A percentile compares a stretch with the other conserved stretches of the same genome.
phyloP scores from a whole-genome alignment of 805 yeast genomes.

The Zygotorulaspora chibaensis region DNA sequence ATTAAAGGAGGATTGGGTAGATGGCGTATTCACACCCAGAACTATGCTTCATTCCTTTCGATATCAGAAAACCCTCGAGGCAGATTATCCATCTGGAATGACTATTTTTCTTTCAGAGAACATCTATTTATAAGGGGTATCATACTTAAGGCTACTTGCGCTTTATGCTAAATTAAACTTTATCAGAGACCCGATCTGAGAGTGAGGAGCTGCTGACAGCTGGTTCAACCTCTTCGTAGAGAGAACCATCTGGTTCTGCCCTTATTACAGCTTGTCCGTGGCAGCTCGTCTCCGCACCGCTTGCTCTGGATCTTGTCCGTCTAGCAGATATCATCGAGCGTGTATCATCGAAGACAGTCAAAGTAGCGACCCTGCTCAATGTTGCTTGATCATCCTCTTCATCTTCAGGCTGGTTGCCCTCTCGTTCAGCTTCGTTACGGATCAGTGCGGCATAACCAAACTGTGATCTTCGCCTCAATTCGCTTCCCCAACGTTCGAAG shows the following conservation, averaged over 20 bases:
- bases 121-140: background rate
- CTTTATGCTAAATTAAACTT: background rate
- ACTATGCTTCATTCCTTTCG: too few species aligned
- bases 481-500: conserved; percentile 55
- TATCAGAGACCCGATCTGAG: conserved; percentile 4
- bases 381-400: conserved; percentile 5
- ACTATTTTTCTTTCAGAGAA: too few species aligned
- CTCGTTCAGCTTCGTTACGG: conserved; percentile 35
- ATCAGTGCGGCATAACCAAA: conserved; percentile 55
- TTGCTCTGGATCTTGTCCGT: background rate
- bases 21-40: too few species aligned
- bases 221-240: conserved; percentile 5
- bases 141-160: background rate
- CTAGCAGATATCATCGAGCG: conserved; percentile 3
- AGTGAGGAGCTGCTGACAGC: background rate
- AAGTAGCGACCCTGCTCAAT: conserved; percentile 9
- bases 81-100: too few species aligned
- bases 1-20: too few species aligned
- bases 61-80: too few species aligned
- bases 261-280: background rate
- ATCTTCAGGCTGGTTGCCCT: conserved; percentile 39
- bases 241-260: conserved; percentile 6
- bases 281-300: background rate
- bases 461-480: conserved; percentile 50
- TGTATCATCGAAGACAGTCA: conserved; percentile 9